These are phyloP conservation scores for Coemansia sp. DNA, from an alignment of 192 early-diverging fungal species.

Conservation along the genomic window DNA sequence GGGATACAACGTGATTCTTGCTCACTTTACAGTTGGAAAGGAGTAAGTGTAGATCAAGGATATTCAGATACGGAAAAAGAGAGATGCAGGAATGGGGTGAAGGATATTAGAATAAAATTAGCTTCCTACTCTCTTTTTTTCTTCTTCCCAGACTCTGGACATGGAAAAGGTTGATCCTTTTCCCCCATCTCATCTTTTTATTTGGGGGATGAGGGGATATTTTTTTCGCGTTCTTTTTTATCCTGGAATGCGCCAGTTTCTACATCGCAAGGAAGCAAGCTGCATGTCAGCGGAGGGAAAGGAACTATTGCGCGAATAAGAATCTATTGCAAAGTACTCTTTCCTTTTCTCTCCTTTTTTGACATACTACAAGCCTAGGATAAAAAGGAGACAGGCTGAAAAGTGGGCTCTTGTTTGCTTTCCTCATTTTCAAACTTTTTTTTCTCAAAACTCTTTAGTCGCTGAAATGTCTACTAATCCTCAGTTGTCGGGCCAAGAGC, in stretches of 20 bases:
- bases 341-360: not conserved
- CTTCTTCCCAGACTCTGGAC: not conserved
- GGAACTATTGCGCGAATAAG: not conserved
- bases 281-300: not conserved
- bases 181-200: not conserved
- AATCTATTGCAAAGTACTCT: not conserved
- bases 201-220: not conserved
- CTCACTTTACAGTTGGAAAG: not conserved
- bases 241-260: not conserved
- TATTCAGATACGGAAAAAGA: not conserved
- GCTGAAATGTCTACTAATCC: not conserved
- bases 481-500: not conserved
- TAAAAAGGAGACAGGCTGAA: no score
- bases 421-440: not conserved
- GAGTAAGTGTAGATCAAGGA: not conserved
- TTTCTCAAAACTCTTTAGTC: not conserved
- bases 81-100: not conserved
- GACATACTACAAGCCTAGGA: not conserved
- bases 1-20: not conserved
- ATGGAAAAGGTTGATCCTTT: not conserved
- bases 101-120: not conserved
- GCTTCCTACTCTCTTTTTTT: not conserved
- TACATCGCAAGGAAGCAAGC: not conserved
- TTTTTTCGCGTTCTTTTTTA: not conserved
- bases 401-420: not conserved